Percentiles rank a stretch among this genome's conserved stretches.
phyloP scores from a whole-genome alignment of 768 basidiomycete species.

The Hortiboletus campestris region DNA sequence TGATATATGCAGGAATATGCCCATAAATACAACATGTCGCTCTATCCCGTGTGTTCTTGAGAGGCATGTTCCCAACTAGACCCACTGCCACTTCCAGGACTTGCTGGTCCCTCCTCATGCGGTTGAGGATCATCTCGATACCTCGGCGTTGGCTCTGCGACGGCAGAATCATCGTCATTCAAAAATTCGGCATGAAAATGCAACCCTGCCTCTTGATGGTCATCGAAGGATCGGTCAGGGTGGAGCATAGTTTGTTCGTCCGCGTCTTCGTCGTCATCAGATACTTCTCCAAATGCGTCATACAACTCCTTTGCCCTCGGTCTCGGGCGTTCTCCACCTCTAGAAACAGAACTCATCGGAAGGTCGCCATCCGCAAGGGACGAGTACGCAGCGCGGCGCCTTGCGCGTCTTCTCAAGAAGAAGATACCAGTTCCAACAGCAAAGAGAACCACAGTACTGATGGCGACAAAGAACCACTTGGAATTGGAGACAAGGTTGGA shows the following conservation, averaged over 20 bases:
- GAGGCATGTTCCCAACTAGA: conserved; percentile 79
- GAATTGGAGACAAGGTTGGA: conserved; percentile 68
- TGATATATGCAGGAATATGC: conserved; percentile 23
- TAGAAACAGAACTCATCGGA: conserved; percentile 70
- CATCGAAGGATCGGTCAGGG: conserved; percentile 32
- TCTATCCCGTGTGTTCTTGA: conserved; percentile 31
- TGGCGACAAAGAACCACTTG: conserved; percentile 88
- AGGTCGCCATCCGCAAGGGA: conserved; percentile 66
- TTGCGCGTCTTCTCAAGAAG: conserved; percentile 70
- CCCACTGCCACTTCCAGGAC: conserved; percentile 41
- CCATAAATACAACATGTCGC: conserved; percentile 13
- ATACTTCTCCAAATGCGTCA: conserved; percentile 92
- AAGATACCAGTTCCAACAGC: conserved; percentile 66
- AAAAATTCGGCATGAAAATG: conserved; percentile 80
- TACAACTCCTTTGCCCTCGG: conserved; percentile 86
- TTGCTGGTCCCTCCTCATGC: conserved; percentile 20
- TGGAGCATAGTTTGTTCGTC: conserved; percentile 71
- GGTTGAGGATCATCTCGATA: conserved; percentile 57
- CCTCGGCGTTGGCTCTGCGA: conserved; percentile 28
- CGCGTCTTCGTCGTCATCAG: conserved; percentile 78
- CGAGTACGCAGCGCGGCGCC: conserved; percentile 48
- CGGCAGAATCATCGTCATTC: conserved; percentile 67
- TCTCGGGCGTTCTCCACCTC: conserved; percentile 33
- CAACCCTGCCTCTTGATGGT: conserved; percentile 37
- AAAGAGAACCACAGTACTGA: conserved; percentile 77